Conservation (phyloP, 345 rosid species). For the Brassica cretica region DNA sequence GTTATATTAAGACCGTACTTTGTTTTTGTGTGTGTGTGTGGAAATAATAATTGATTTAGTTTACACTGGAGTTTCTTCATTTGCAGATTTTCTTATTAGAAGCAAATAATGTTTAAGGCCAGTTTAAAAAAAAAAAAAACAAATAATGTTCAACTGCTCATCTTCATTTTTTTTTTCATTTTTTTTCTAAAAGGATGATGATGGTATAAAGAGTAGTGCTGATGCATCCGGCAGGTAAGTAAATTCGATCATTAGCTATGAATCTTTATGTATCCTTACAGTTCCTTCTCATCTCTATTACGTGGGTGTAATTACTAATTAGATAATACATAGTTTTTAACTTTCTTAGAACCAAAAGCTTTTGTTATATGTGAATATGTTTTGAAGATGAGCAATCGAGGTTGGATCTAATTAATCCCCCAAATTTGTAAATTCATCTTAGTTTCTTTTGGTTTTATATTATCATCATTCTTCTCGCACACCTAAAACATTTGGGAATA, state of each 20-base stretch:
- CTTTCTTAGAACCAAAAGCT: background rate
- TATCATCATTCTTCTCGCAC: slow-evolving; percentile 18
- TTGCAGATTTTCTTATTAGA: slow-evolving; percentile 30
- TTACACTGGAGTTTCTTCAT: slow-evolving; percentile 40
- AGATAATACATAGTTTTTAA: slow-evolving; percentile 16
- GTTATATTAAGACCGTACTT: slow-evolving; percentile 15
- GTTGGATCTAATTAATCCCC: background rate
- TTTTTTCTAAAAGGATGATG: slow-evolving; percentile 27
- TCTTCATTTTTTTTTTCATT: background rate
- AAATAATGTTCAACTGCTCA: background rate
- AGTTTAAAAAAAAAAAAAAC: too few species aligned
- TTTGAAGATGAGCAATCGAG: slow-evolving; percentile 47
- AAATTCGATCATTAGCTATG: background rate
- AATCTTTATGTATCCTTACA: background rate
- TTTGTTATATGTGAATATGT: slow-evolving; percentile 19
- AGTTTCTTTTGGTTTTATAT: background rate
- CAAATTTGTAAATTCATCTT: background rate
- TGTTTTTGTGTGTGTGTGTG: slow-evolving; percentile 9
- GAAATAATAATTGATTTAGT: slow-evolving; percentile 42
- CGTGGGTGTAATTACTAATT: slow-evolving; percentile 23
- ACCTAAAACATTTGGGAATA: slow-evolving; percentile 16
- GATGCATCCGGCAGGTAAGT: slow-evolving; percentile 62
- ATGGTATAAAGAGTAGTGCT: slow-evolving; percentile 31
- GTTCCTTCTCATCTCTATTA: slow-evolving; percentile 40
- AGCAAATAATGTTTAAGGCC: background rate